A percentile compares a stretch with the other conserved stretches of the same genome.
phyloP scores from a whole-genome alignment of 345 rosid genomes.

The Citrus reticulata region DNA sequence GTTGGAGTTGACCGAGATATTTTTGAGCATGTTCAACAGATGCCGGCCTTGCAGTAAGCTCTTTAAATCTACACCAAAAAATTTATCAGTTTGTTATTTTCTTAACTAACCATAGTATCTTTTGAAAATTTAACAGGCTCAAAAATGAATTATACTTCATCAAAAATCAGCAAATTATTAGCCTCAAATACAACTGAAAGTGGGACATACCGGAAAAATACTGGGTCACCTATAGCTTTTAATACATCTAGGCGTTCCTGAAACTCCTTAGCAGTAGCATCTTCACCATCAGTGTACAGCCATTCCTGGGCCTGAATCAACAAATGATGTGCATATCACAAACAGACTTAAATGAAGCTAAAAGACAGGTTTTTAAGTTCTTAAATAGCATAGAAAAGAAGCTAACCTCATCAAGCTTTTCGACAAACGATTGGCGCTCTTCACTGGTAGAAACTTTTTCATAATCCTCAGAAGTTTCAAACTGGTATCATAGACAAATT shows the following conservation, averaged over 20 bases:
- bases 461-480: slow-evolving; percentile 66
- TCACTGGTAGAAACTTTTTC: slow-evolving; percentile 69
- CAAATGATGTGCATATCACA: slow-evolving; percentile 9
- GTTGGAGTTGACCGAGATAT: slow-evolving; percentile 59
- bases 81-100: background rate
- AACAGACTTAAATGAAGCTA: background rate
- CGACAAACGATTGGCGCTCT: slow-evolving; percentile 71
- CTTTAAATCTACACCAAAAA: slow-evolving; percentile 53
- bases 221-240: slow-evolving; percentile 72
- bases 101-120: background rate
- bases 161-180: background rate
- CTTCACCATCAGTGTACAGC: slow-evolving; percentile 96
- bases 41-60: slow-evolving; percentile 77
- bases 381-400: background rate
- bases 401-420: slow-evolving; percentile 87
- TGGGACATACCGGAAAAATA: slow-evolving; percentile 64
- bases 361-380: background rate
- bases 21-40: slow-evolving; percentile 57
- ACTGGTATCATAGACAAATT: slow-evolving; percentile 40
- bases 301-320: slow-evolving; percentile 83
- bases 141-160: background rate
- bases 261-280: slow-evolving; percentile 78
- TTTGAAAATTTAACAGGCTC: background rate
- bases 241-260: slow-evolving; percentile 61
- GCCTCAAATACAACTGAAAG: background rate